These are phyloP conservation scores for Stachybotrys chartarum DNA, from an alignment of 2,329 filamentous ascomycete genomes.

Conservation along the genomic window DNA sequence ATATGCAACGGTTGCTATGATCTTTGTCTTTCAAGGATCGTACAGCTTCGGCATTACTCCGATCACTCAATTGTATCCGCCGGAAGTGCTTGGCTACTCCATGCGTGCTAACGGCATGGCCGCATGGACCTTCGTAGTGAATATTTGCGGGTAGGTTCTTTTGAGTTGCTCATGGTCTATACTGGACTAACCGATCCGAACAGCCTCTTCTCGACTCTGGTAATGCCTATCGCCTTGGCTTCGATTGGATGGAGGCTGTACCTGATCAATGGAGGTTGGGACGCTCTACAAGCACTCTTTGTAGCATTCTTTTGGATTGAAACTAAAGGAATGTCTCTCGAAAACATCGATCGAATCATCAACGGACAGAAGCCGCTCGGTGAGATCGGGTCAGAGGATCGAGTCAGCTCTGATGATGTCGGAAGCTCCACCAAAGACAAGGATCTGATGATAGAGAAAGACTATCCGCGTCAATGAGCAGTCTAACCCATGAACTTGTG, in stretches of 20 bases:
- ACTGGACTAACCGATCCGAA: too few relatives aligned
- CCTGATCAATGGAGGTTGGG: slow-evolving; percentile 16
- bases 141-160: too few relatives aligned
- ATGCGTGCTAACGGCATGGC: slow-evolving; percentile 27
- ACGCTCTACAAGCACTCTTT: slow-evolving; percentile 12
- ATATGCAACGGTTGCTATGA: slow-evolving; percentile 25
- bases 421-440: too few relatives aligned
- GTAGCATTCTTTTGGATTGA: slow-evolving; percentile 6
- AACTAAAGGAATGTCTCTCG: slow-evolving; percentile 4
- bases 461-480: too few relatives aligned
- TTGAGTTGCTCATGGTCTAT: too few relatives aligned
- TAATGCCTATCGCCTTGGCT: slow-evolving; percentile 14
- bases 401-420: too few relatives aligned
- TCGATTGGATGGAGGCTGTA: slow-evolving; percentile 17
- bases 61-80: slow-evolving; percentile 15
- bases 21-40: slow-evolving; percentile 19
- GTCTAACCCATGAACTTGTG: too few relatives aligned
- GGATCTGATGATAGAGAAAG: too few relatives aligned
- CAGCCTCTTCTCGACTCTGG: slow-evolving; percentile 6
- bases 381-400: too few relatives aligned
- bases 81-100: slow-evolving; percentile 19
- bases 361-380: too few relatives aligned
- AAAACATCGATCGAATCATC: slow-evolving; percentile 8
- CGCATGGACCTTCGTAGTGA: slow-evolving; percentile 7
- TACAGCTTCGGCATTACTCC: slow-evolving; percentile 21